Percentiles rank a stretch among this genome's conserved stretches.
Evolutionary conservation across 2,329 filamentous ascomycete genomes (phyloP).

Genomic region (Sclerotinia nivalis): DNA sequence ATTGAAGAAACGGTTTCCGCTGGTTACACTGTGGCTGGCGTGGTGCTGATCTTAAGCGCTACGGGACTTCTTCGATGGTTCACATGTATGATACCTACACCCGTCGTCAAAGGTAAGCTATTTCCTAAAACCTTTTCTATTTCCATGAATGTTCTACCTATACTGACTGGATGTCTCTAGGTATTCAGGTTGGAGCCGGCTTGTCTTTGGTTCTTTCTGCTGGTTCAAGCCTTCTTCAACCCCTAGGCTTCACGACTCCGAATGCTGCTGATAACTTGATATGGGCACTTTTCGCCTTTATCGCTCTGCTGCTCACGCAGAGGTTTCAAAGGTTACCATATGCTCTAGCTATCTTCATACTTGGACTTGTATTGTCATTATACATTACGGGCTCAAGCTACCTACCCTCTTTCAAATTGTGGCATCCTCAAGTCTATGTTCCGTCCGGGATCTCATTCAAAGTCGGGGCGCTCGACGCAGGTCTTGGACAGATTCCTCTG

Average conservation of each 20-base stretch:
- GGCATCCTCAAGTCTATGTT: conserved; percentile 56
- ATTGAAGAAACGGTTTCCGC: conserved; percentile 76
- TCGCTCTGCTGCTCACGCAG: conserved; percentile 68
- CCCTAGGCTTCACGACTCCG: conserved; percentile 67
- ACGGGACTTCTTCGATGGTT: conserved; percentile 79
- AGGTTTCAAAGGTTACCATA: conserved; percentile 70
- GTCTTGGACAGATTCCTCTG: conserved; percentile 80
- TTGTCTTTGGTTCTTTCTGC: conserved; percentile 79
- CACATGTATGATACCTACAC: conserved; percentile 67
- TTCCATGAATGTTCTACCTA: neutral
- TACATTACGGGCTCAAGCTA: conserved; percentile 43
- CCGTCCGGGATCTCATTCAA: conserved; percentile 50
- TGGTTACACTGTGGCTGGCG: conserved; percentile 73
- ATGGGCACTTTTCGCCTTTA: conserved; percentile 74
- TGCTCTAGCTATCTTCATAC: conserved; percentile 68
- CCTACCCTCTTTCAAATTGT: conserved; percentile 58
- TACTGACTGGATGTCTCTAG: neutral
- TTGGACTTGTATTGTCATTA: conserved; percentile 67
- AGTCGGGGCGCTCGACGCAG: conserved; percentile 55
- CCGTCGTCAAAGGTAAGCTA: conserved; percentile 74
- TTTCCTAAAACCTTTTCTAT: neutral
- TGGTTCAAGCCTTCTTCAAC: conserved; percentile 65
- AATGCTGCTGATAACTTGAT: conserved; percentile 73
- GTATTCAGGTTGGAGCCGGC: conserved; percentile 91
- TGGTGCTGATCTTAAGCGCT: conserved; percentile 73